A percentile compares a stretch with the other conserved stretches of the same genome.
phyloP scores from a whole-genome alignment of 176 grass and related monocot genomes.

The Eleusine coracana region DNA sequence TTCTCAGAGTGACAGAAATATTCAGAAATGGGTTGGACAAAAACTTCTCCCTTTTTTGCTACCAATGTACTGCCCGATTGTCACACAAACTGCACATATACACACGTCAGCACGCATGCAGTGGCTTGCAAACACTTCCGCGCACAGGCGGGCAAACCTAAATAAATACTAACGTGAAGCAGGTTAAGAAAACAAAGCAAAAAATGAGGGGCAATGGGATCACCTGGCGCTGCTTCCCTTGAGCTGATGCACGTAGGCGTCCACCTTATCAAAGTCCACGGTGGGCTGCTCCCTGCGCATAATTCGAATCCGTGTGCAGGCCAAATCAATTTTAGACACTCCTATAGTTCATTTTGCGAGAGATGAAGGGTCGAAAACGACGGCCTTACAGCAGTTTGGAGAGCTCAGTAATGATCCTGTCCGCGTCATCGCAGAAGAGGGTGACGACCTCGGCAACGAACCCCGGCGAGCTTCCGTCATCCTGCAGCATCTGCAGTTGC shows the following conservation, averaged over 20 bases:
- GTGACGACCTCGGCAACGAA: constrained; percentile 75
- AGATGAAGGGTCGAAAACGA: neutral
- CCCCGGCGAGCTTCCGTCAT: constrained; percentile 57
- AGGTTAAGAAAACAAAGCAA: neutral
- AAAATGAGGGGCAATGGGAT: neutral
- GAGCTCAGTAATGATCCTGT: constrained; percentile 64
- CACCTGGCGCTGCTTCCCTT: constrained; percentile 93
- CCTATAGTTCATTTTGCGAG: neutral
- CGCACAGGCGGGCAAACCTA: neutral
- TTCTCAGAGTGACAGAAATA: neutral
- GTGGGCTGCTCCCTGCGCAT: constrained; percentile 54
- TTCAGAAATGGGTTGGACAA: neutral
- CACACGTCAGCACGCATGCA: neutral
- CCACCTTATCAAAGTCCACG: constrained; percentile 76
- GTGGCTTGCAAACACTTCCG: neutral
- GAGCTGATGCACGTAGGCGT: constrained; percentile 78
- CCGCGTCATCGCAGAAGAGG: constrained; percentile 76
- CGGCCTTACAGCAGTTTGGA: constrained; percentile 52
- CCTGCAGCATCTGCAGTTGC: constrained; percentile 85
- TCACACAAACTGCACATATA: neutral
- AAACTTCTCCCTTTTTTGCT: neutral
- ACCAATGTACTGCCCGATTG: too few relatives aligned
- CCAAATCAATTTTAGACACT: neutral
- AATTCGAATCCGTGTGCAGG: neutral
- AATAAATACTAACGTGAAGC: neutral